Evolutionary conservation across 1,284 basidiomycete species (phyloP), one percentile per base, ranked within the genome.

Genomic region (Boletus calvinii): DNA sequence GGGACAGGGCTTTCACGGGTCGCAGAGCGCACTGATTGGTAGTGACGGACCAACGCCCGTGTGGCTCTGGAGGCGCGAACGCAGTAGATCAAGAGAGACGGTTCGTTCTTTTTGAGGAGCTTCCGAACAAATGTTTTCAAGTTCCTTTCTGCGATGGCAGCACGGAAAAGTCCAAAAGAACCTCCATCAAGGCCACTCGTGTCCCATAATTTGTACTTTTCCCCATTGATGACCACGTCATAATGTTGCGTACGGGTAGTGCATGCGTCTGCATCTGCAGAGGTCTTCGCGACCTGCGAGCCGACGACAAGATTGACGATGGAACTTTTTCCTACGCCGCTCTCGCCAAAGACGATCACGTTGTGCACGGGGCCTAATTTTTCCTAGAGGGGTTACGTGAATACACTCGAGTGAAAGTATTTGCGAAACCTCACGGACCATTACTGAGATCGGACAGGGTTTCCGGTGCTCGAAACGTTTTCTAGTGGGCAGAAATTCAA

Each of bases 321-420:
- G 5, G 69, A 71, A 37, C 68, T 67, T 38, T 71, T 71, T 22
- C 69, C 69, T 13, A 65, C 57, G 42, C 66, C 66, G 35, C 50
- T 54, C 56, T 71, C 69, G 38, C 69, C 68, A 43, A 63, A 71
- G 31, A 69, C 38, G 50, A 70, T 30, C 29, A 71, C 64, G 46
- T 71, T 70, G 32, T 47, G 48, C 24, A 46, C 53, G 6, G 49
- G 49, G n/a, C 20, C 36, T 11, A 45, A 24, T 36, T 48, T 45
- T 38, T 24, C 52, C 61, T 62, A 20, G 30, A 34, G 31, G 29
- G 2, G 32, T 52, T 31, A 48, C 30, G 47, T 64, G 38, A 52
- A 51, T 47, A 37, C 34, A 34, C 18, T 31, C 32, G 26, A 38
- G 29, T n/a, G 35, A 54, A 31, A 18, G 43, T 10, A 22, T 10